phyloP scores from a whole-genome alignment of 2,329 filamentous ascomycete genomes.

The Phoma sp. region DNA sequence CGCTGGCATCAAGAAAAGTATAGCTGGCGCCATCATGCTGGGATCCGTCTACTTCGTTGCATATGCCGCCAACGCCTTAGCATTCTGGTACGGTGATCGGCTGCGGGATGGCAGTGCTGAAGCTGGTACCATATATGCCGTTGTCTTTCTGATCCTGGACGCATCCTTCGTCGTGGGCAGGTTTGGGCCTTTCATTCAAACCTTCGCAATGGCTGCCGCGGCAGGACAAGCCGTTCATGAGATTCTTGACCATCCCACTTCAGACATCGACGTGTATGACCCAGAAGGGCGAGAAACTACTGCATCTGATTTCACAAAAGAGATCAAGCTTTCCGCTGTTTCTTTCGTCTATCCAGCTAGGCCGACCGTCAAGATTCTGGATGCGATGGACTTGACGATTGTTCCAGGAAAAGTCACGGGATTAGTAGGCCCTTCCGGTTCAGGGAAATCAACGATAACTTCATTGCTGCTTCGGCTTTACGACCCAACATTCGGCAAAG shows the following conservation, averaged over 20 bases:
- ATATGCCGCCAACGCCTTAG: slow-evolving; percentile 54
- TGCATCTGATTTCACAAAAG: slow-evolving; percentile 29
- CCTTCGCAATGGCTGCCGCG: slow-evolving; percentile 59
- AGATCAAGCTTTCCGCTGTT: slow-evolving; percentile 47
- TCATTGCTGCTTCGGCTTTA: slow-evolving; percentile 52
- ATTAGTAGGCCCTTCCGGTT: slow-evolving; percentile 54
- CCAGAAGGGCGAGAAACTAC: slow-evolving; percentile 30
- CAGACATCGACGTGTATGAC: slow-evolving; percentile 49
- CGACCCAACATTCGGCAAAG: slow-evolving; percentile 37
- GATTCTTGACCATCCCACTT: slow-evolving; percentile 50
- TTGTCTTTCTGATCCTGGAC: slow-evolving; percentile 69
- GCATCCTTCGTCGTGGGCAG: slow-evolving; percentile 68
- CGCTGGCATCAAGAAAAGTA: slow-evolving; percentile 50
- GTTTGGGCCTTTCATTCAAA: slow-evolving; percentile 67
- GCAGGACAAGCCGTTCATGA: slow-evolving; percentile 55
- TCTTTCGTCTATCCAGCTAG: slow-evolving; percentile 54
- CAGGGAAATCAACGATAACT: slow-evolving; percentile 53
- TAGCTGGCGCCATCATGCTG: slow-evolving; percentile 50
- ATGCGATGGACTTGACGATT: slow-evolving; percentile 46
- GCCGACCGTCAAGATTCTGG: slow-evolving; percentile 49
- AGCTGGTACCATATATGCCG: slow-evolving; percentile 65
- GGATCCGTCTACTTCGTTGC: slow-evolving; percentile 54
- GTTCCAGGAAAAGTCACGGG: slow-evolving; percentile 52
- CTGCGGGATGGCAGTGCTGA: slow-evolving; percentile 36
- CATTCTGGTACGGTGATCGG: slow-evolving; percentile 53